Base-by-base conservation (phyloP, 1,139 yeast species). In the Saccharomyces hybrid region DNA sequence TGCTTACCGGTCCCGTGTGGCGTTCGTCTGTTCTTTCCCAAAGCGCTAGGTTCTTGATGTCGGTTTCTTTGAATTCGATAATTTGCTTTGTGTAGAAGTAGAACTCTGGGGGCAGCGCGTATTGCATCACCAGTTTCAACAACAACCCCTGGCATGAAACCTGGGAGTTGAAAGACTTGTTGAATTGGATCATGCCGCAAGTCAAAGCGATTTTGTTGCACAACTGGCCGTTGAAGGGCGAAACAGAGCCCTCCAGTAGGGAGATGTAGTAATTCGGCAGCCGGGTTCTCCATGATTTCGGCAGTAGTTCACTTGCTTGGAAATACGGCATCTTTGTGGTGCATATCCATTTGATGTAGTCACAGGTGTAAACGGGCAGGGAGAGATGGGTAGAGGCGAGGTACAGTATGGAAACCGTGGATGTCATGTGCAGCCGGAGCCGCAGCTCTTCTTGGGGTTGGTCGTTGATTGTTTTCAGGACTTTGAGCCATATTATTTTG, bases 401-500 rank as follows among this genome's bases (percentile, higher is more conserved):
- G 49, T 66, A 68, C 20, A 67, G 56, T 2, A 69, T 59, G 8
- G 67, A 54, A 8, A 69, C 48, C 2, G 64, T 57, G 6, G 68
- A 53, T 4, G 59, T 54, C 52, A 67, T 60, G 47, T 63, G 60
- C 16, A 67, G 50, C 11, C 60, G 59, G 23, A 59, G 50, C 28
- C 75, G 76, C 2, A 78, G 74, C 59, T 74, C 76, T 14, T 51
- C 51, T 6, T 47, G 44, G 14, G 31, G 51, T 5, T 44, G 34
- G 14, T 59, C 62, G 48, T 57, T 57, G 14, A 64, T 52, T n/a
- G 56, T 60, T 47, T 62, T 63, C 50, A 81, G 63, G 54, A 73
- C 73, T 16, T 71, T 59, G 7, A 74, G 67, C 88, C 89, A 84
- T 56, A 81, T 69, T 3, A 74, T 68, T 62, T 79, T 79, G 1